Conservation (phyloP, 1,139 yeast genomes). For the Arxiozyma slooffiae region DNA sequence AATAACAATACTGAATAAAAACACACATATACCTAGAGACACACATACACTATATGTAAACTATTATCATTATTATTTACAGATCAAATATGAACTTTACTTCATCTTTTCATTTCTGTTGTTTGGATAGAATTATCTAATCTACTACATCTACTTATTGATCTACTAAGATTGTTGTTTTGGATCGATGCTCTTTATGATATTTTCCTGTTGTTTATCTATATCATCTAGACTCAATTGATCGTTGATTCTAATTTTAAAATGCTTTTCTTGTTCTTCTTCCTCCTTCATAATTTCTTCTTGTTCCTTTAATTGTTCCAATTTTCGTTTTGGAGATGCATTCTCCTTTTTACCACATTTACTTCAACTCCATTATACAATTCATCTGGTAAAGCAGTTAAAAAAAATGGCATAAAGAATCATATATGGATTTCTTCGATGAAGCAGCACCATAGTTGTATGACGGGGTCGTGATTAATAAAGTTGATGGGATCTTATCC, state of each 20-base stretch:
- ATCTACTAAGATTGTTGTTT: background rate
- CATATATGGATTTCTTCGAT: conserved; percentile 60
- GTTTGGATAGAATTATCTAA: too few relatives aligned
- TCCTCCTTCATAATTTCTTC: conserved; percentile 90
- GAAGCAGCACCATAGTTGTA: conserved; percentile 75
- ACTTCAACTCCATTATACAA: conserved; percentile 92
- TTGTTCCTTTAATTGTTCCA: conserved; percentile 89
- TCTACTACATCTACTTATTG: background rate
- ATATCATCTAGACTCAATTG: conserved; percentile 72
- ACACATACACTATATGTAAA: background rate
- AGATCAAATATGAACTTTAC: background rate
- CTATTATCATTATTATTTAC: background rate
- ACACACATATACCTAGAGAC: background rate
- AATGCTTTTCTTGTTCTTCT: conserved; percentile 75
- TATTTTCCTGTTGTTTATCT: conserved; percentile 28
- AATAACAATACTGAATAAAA: too few relatives aligned
- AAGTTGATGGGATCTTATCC: conserved; percentile 86
- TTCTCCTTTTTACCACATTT: conserved; percentile 69
- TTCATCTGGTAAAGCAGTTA: conserved; percentile 93
- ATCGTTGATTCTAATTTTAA: conserved; percentile 75
- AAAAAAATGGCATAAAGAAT: conserved; percentile 84
- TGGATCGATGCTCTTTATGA: conserved; percentile 1
- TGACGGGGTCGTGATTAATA: conserved; percentile 77
- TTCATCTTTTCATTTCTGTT: background rate
- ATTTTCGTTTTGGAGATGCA: conserved; percentile 69